A percentile compares a stretch with the other conserved stretches of the same genome.
phyloP scores from a whole-genome alignment of 176 grass and related monocot species.

The Chloris gayana region DNA sequence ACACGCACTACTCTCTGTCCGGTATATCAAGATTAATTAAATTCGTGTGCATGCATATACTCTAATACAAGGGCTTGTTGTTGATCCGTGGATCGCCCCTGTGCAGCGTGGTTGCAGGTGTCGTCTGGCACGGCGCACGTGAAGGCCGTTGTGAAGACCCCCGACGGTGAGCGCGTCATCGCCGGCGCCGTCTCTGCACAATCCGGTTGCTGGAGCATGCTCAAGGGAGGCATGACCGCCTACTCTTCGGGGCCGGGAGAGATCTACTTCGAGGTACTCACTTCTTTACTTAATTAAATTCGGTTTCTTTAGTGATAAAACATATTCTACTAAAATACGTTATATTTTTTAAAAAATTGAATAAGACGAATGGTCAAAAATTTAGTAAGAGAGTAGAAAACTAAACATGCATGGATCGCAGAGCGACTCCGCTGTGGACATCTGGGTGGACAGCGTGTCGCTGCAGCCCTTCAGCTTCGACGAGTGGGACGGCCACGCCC shows the following conservation, averaged over 20 bases:
- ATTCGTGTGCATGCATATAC: too few species aligned
- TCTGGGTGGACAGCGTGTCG: constrained; percentile 79
- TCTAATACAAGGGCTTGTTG: too few species aligned
- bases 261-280: constrained; percentile 66
- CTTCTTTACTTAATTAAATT: too few species aligned
- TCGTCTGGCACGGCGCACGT: constrained; percentile 41
- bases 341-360: too few species aligned
- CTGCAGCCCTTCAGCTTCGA: constrained; percentile 78
- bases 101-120: constrained; percentile 68
- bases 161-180: constrained; percentile 19
- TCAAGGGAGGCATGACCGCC: constrained; percentile 82
- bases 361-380: too few species aligned
- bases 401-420: too few species aligned
- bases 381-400: too few species aligned
- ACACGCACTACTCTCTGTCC: constrained; percentile 67
- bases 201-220: constrained; percentile 81
- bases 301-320: too few species aligned
- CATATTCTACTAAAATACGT: too few species aligned
- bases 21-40: constrained; percentile 20
- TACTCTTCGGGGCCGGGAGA: constrained; percentile 49
- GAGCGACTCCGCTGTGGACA: constrained; percentile 50
- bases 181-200: constrained; percentile 43
- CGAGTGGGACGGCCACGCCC: constrained; percentile 62
- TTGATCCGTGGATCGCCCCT: too few species aligned
- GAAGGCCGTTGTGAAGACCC: constrained; percentile 47